phyloP scores from a whole-genome alignment of 1,284 basidiomycete genomes.

The Agroathelia rolfsii region DNA sequence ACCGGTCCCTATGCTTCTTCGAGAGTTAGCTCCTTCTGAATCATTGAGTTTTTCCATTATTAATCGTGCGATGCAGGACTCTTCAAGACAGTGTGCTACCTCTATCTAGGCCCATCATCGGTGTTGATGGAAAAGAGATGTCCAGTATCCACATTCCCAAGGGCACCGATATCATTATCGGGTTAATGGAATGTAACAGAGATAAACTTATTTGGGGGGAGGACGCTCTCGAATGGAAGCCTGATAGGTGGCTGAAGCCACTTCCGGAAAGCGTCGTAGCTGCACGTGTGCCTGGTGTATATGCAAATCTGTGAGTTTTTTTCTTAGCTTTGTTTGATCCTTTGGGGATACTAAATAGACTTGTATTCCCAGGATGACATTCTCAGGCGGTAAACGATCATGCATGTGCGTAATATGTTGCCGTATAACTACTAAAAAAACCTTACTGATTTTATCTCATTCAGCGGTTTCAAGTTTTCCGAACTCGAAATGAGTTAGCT shows the following conservation, averaged over 20 bases:
- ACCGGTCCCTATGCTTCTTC: constrained; percentile 4
- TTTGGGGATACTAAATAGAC: no score
- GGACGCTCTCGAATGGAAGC: constrained; percentile 33
- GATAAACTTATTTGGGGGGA: constrained; percentile 29
- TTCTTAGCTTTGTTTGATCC: no score
- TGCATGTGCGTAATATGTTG: constrained; percentile 27
- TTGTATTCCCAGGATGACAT: constrained; percentile 28
- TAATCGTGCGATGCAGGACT: constrained; percentile 9
- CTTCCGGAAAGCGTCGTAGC: constrained; percentile 6
- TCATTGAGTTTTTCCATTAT: neutral
- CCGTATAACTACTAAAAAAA: no score
- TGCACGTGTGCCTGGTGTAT: constrained; percentile 26
- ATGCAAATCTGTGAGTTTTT: constrained; percentile 27
- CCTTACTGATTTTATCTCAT: neutral
- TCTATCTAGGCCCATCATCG: constrained; percentile 15
- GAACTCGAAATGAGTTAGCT: constrained; percentile 27
- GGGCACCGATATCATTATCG: constrained; percentile 29
- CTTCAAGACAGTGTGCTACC: constrained; percentile 16
- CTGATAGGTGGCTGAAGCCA: constrained; percentile 24
- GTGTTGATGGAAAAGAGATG: constrained; percentile 15
- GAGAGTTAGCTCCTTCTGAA: constrained; percentile 3
- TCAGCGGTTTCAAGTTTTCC: constrained; percentile 25
- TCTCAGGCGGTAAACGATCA: constrained; percentile 20
- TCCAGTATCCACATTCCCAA: constrained; percentile 23
- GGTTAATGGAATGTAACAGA: constrained; percentile 28